phyloP scores from a whole-genome alignment of 1,284 basidiomycete species.

The Malassezia japonica region DNA sequence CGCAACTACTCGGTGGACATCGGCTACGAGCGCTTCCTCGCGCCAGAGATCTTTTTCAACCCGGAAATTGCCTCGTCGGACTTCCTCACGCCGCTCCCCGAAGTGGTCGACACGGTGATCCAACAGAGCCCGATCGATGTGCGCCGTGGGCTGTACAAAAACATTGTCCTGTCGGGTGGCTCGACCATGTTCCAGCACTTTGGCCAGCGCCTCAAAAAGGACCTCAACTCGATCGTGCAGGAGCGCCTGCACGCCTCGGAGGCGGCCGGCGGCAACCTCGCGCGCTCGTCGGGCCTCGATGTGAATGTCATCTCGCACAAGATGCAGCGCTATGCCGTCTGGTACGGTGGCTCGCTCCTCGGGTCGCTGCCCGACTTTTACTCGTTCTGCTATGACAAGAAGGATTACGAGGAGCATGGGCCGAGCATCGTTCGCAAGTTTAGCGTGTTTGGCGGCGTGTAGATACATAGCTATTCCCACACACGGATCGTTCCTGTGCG shows the following conservation, averaged over 20 bases:
- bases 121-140: constrained; percentile 93
- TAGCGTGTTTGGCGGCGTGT: constrained; percentile 37
- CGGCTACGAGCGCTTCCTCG: constrained; percentile 97
- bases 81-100: constrained; percentile 90
- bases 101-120: constrained; percentile 93
- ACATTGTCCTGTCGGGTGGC: constrained; percentile 88
- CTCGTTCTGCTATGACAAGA: constrained; percentile 91
- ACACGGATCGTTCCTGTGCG: constrained; percentile 33
- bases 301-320: constrained; percentile 89
- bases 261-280: constrained; percentile 63
- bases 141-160: constrained; percentile 86
- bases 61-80: constrained; percentile 97
- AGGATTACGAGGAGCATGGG: constrained; percentile 92
- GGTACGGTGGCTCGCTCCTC: constrained; percentile 85
- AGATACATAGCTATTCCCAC: constrained; percentile 31
- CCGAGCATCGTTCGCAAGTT: constrained; percentile 67
- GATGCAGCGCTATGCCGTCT: constrained; percentile 92
- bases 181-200: constrained; percentile 98
- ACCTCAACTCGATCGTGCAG: constrained; percentile 88
- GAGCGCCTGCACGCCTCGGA: constrained; percentile 72
- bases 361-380: constrained; percentile 78
- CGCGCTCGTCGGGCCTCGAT: constrained; percentile 52
- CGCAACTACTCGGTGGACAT: constrained; percentile 85
- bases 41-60: constrained; percentile 99
- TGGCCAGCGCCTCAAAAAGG: constrained; percentile 84